Base-by-base conservation (phyloP, 1,139 yeast species). In the Pichia sp. region DNA sequence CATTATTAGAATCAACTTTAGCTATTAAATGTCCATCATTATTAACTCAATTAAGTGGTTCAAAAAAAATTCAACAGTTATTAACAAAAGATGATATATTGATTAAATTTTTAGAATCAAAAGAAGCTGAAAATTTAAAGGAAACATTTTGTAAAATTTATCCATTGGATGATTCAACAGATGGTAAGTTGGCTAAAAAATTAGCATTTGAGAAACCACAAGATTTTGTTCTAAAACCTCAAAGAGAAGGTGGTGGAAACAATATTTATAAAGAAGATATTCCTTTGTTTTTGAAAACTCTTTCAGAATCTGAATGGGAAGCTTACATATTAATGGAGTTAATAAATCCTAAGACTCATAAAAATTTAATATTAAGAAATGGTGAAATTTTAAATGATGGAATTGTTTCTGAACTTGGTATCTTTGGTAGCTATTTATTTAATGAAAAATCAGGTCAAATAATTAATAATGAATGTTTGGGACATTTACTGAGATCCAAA, bases 221-320 rank as follows among this genome's bases (percentile, higher is more conserved):
- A 51, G 74, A 75, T 35, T 92, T 73, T 65, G 98, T 92, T 1
- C 73, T 92, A 59, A 92, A 92, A 63, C 98, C 98, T 3, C 98
- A 94, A 67, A 79, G 98, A 70, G 98, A 92, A 71, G 98, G 98
- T 37, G 84, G 85, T 28, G 98, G 98, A 28, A 89, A 92, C 66
- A 92, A 92, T 64, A 76, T 92, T 47, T 92, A 92, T 69, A 86
- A 86, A 59, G 78, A 78, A 43, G 84, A 87, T 57, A 92, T 92
- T 49, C 96, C 97, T 2, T 69, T 53, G 0, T 90, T 87, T 62
- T 70, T 92, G 58, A 65, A 74, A 26, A 60, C 71, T 0, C 63
- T 86, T 8, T 80, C 82, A n/a, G 79, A 83, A 59, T 68, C 73
- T 29, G 85, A 85, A 38, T 90, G 97, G 97, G 83, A 81, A 33